phyloP scores from a whole-genome alignment of 1,284 basidiomycete species.

The Ceraceosorus guamensis region DNA sequence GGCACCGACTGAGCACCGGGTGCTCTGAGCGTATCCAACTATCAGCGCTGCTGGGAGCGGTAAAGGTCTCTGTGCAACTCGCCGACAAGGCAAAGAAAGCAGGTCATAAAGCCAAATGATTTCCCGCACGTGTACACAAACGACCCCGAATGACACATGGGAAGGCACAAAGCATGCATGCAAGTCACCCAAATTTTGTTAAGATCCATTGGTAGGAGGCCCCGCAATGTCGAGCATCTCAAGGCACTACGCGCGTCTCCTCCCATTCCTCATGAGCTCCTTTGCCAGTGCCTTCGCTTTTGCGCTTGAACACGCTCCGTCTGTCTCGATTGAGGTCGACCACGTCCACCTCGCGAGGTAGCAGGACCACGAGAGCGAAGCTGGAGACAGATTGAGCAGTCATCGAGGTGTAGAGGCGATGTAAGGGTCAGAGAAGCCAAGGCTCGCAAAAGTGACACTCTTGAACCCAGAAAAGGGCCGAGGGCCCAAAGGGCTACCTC shows the following conservation, averaged over 20 bases:
- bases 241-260: background rate
- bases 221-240: no score
- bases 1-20: conserved; percentile 84
- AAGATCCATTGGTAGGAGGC: no score
- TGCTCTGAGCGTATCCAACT: conserved; percentile 91
- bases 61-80: conserved; percentile 82
- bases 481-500: no score
- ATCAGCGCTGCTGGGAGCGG: conserved; percentile 80
- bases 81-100: conserved; percentile 19
- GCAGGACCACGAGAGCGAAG: conserved; percentile 45
- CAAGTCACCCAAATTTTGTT: no score
- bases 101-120: no score
- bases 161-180: no score
- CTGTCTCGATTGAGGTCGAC: conserved; percentile 38
- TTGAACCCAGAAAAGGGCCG: no score
- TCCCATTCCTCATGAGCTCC: background rate
- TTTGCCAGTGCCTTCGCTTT: background rate
- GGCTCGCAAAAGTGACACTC: no score
- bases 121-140: no score
- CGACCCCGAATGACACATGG: no score
- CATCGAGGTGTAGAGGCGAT: background rate
- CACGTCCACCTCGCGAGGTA: conserved; percentile 46
- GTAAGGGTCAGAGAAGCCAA: background rate
- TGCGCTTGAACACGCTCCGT: conserved; percentile 33
- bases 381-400: conserved; percentile 4